Evolutionary conservation across 352 stramenopile genomes (phyloP).

Genomic region (Phytophthora pluvialis): DNA sequence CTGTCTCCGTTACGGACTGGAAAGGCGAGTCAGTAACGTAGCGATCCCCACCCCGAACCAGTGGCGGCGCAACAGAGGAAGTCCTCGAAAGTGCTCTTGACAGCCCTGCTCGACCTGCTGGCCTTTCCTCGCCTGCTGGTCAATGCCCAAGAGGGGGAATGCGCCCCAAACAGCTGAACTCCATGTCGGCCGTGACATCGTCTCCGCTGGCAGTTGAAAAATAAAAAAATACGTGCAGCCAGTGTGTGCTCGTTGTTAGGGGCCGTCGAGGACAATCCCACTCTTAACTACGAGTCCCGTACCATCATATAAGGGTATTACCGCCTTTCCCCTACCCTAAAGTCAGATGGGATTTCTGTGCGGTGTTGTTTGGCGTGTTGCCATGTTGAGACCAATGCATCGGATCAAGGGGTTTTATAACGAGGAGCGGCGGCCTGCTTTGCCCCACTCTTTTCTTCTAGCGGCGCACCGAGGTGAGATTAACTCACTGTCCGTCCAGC

Average conservation of each 20-base stretch:
- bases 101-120: conserved; percentile 1
- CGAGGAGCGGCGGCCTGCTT: conserved; percentile 11
- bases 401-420: conserved; percentile 1
- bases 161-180: conserved; percentile 40
- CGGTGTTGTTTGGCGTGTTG: conserved; percentile 27
- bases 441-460: conserved; percentile 2
- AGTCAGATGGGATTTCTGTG: conserved; percentile 39
- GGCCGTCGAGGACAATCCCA: not conserved
- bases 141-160: conserved; percentile 39
- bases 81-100: conserved; percentile 7
- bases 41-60: conserved; percentile 6
- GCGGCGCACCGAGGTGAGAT: conserved; percentile 14
- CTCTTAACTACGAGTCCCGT: conserved; percentile 5
- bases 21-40: conserved; percentile 20
- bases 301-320: conserved; percentile 8
- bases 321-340: conserved; percentile 26
- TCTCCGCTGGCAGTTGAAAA: conserved; percentile 19
- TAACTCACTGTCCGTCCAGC: conserved; percentile 27
- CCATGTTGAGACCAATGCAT: conserved; percentile 25
- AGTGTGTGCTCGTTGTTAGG: conserved; percentile 25
- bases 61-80: conserved; percentile 10
- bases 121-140: conserved; percentile 35
- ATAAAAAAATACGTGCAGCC: conserved; percentile 22
- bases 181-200: conserved; percentile 37
- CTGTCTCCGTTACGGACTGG: conserved; percentile 21